Conservation (phyloP, 305 asterid genomes). For the Rubia peregrina region DNA sequence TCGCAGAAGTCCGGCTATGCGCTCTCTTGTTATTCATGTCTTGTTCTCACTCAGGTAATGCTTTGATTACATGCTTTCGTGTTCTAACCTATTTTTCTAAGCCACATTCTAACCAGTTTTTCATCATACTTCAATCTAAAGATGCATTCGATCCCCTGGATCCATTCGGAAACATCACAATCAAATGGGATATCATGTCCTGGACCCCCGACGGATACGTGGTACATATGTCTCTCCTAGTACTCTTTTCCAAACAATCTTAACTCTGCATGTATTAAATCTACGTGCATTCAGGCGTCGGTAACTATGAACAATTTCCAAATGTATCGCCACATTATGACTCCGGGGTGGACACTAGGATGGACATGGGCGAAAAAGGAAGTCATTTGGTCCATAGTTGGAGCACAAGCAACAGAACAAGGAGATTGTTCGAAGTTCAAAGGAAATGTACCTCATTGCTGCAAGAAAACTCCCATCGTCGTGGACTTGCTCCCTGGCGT, state of each 20-base stretch:
- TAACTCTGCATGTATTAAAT: background rate
- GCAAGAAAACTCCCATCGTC: constrained; percentile 48
- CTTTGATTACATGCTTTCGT: background rate
- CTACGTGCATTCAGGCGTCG: constrained; percentile 32
- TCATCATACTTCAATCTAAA: background rate
- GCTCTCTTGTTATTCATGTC: constrained; percentile 11
- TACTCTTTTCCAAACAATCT: background rate
- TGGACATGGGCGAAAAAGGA: constrained; percentile 91
- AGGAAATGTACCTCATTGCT: constrained; percentile 75
- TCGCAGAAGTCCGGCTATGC: constrained; percentile 10
- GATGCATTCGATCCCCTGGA: constrained; percentile 38
- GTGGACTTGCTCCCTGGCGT: constrained; percentile 81
- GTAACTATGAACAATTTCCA: constrained; percentile 79
- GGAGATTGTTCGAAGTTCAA: constrained; percentile 85
- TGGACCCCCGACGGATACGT: constrained; percentile 60
- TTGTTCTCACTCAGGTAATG: constrained; percentile 24
- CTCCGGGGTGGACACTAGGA: constrained; percentile 74
- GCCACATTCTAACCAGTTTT: background rate
- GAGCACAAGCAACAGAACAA: constrained; percentile 85
- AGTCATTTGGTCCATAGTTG: constrained; percentile 79
- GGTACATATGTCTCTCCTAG: constrained; percentile 22
- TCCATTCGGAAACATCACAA: constrained; percentile 34
- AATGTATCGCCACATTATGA: constrained; percentile 65
- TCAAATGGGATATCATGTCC: constrained; percentile 33
- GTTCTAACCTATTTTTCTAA: background rate